Evolutionary conservation across 192 early-diverging fungal genomes (phyloP).

Genomic region (Backusella macrospora): DNA sequence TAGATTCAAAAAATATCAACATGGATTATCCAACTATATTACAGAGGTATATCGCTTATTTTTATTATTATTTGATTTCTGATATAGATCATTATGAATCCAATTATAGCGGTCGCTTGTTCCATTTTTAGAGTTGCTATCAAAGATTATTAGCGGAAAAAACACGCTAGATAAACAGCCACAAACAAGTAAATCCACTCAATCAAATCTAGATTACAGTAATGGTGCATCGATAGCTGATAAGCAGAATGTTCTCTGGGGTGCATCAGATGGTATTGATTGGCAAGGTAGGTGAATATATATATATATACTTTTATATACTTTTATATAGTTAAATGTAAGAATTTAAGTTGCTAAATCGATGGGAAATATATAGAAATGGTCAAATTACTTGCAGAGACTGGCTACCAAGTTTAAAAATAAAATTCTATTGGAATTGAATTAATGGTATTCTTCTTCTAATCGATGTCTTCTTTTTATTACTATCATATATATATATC

Average conservation of each 20-base stretch:
- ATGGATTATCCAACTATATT: slow-evolving; percentile 1
- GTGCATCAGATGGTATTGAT: slow-evolving; percentile 9
- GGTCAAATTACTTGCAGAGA: slow-evolving; percentile 22
- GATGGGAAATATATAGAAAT: slow-evolving; percentile 12
- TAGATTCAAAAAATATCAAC: background rate
- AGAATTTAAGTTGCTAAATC: no score
- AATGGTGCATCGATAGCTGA: background rate
- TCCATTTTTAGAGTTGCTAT: slow-evolving; percentile 14
- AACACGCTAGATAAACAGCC: background rate
- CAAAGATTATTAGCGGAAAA: slow-evolving; percentile 10
- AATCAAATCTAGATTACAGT: background rate
- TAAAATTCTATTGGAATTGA: background rate
- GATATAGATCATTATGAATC: background rate
- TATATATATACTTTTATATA: background rate
- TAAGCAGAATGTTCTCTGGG: background rate
- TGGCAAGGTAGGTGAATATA: slow-evolving; percentile 21
- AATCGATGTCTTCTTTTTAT: background rate
- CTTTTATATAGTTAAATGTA: background rate
- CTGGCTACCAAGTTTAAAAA: slow-evolving; percentile 17
- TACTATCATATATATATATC: background rate
- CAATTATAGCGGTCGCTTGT: slow-evolving; percentile 9
- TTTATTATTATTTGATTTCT: background rate
- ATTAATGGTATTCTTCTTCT: background rate
- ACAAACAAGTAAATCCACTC: background rate
- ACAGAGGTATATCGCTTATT: slow-evolving; percentile 6